A percentile compares a stretch with the other conserved stretches of the same genome.
Conservation (phyloP, 768 basidiomycete species). For the Mycena vulgaris region DNA sequence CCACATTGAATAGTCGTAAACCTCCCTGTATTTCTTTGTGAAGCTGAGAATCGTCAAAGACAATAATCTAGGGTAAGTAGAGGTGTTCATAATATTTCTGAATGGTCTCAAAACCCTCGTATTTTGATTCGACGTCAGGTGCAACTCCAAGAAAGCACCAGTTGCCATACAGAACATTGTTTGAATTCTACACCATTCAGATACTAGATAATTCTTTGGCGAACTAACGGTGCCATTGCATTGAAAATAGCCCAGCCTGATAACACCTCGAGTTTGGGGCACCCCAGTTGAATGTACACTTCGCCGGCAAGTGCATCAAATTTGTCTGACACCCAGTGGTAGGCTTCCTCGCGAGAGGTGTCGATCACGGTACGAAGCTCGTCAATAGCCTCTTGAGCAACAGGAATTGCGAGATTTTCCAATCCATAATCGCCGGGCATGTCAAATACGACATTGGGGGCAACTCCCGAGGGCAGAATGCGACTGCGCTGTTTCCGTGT, state of each 20-base stretch:
- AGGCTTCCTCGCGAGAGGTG: conserved; percentile 11
- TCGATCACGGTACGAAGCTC: conserved; percentile 15
- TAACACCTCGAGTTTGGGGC: neutral
- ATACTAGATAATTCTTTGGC: neutral
- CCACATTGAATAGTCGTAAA: conserved; percentile 9
- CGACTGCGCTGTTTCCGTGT: conserved; percentile 18
- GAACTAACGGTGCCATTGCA: conserved; percentile 2
- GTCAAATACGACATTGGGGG: conserved; percentile 28
- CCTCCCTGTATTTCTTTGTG: conserved; percentile 11
- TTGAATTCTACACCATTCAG: conserved; percentile 40
- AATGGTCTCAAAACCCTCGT: conserved; percentile 9
- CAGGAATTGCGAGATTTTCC: conserved; percentile 19
- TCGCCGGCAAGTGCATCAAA: conserved; percentile 40
- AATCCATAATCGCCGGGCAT: conserved; percentile 22
- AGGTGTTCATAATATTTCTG: conserved; percentile 6
- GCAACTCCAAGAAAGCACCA: conserved; percentile 10
- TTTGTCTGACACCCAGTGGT: conserved; percentile 14
- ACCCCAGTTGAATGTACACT: neutral
- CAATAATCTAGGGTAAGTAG: conserved; percentile 6
- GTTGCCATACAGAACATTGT: conserved; percentile 11
- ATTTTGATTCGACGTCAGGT: conserved; percentile 11
- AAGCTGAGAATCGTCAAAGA: conserved; percentile 8
- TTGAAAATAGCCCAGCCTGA: conserved; percentile 10
- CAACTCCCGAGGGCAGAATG: conserved; percentile 29
- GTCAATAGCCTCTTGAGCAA: conserved; percentile 13